Evolutionary conservation across 202 grass and related monocot species (phyloP).

Genomic region (Musa balbisiana): DNA sequence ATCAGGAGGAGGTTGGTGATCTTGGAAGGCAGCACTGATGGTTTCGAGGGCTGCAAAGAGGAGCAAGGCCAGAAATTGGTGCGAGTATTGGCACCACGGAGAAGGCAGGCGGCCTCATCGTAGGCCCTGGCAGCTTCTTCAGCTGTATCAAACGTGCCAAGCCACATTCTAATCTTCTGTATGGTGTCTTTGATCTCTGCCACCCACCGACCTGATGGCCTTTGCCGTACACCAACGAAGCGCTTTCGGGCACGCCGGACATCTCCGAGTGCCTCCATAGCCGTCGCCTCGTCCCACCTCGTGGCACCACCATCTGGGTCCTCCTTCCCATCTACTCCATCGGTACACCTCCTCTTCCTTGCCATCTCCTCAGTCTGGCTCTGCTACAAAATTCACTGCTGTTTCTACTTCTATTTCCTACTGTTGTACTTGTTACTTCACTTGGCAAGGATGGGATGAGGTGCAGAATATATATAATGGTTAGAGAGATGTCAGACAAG

Average conservation of each 20-base stretch:
- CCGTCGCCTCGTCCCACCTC: background rate
- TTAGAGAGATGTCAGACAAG: background rate
- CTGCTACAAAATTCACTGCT: background rate
- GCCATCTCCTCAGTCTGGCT: background rate
- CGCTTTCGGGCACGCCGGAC: conserved; percentile 31
- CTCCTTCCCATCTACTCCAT: background rate
- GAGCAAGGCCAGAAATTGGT: conserved; percentile 57
- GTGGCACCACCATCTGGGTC: conserved; percentile 19
- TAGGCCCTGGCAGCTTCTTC: conserved; percentile 82
- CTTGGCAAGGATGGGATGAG: background rate
- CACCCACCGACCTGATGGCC: conserved; percentile 87
- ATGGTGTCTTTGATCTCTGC: conserved; percentile 99
- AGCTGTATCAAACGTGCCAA: conserved; percentile 96
- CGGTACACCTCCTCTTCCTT: conserved; percentile 4
- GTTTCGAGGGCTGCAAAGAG: conserved; percentile 1
- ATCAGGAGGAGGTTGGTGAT: conserved; percentile 27
- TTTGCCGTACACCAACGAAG: conserved; percentile 92
- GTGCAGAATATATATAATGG: background rate
- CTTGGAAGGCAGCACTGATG: conserved; percentile 43
- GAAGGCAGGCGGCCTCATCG: conserved; percentile 86
- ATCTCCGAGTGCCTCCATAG: background rate
- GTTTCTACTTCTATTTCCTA: background rate
- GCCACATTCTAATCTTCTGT: conserved; percentile 97
- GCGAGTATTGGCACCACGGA: conserved; percentile 78
- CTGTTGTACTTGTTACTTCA: background rate